Percentiles rank a stretch among this genome's conserved stretches.
These are phyloP conservation scores for Pythium myriotylum DNA, from an alignment of 352 stramenopile genomes.

Conservation along the genomic window DNA sequence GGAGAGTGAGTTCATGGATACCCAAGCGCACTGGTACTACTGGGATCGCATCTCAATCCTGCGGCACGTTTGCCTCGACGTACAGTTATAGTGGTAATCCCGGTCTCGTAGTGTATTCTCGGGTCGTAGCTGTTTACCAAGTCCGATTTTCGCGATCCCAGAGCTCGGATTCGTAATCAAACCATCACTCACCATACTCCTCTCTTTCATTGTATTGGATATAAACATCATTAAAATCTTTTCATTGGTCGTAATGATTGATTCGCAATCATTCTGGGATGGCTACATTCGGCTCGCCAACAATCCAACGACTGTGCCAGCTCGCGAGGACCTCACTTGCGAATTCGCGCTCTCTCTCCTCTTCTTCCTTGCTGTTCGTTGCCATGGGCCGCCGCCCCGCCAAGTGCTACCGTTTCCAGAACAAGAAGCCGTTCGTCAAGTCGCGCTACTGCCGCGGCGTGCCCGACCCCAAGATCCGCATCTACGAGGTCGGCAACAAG, in stretches of 20 bases:
- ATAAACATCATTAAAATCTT: background rate
- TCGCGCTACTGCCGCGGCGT: slow-evolving; percentile 99
- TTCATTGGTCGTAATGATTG: background rate
- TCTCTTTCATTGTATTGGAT: no score
- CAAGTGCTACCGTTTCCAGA: slow-evolving; percentile 99
- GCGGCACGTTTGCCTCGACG: no score
- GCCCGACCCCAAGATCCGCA: slow-evolving; percentile 96
- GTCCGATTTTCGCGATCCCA: no score
- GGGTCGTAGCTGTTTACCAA: no score
- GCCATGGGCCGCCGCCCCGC: slow-evolving; percentile 89
- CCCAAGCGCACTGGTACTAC: no score
- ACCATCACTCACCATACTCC: background rate
- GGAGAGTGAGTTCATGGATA: no score
- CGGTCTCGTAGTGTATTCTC: no score
- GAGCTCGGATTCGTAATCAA: background rate
- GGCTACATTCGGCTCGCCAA: no score
- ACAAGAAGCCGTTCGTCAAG: slow-evolving; percentile 99
- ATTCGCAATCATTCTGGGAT: background rate
- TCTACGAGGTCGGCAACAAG: slow-evolving; percentile 99
- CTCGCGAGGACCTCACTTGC: background rate
- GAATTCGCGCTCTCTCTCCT: background rate
- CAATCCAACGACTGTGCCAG: no score
- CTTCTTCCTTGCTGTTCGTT: background rate
- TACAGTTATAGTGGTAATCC: no score
- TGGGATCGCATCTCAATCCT: no score